Percentiles rank a stretch among this genome's conserved stretches.
Conservation (phyloP, 2,329 filamentous ascomycete species). For the Colletotrichum gloeosporioides region DNA sequence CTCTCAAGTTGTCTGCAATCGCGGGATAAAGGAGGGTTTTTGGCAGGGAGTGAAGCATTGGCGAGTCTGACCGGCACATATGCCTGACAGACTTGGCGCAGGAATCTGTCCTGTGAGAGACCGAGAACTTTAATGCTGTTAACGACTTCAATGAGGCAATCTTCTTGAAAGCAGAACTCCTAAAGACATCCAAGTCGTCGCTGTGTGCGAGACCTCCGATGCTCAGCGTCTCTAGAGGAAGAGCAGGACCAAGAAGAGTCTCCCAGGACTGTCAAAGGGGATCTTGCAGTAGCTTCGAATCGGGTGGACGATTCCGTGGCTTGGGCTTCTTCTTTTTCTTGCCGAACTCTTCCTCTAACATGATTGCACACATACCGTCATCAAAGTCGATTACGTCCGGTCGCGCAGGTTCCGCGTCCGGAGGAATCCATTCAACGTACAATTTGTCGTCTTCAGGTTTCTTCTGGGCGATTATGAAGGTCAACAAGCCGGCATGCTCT, state of each 20-base stretch:
- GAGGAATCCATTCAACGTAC: accelerated
- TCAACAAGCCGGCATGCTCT: not conserved
- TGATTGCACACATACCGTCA: too few relatives aligned
- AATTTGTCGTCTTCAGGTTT: accelerated
- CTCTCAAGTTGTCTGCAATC: not conserved
- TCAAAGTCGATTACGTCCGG: not conserved
- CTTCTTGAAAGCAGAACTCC: not conserved
- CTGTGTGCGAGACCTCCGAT: not conserved
- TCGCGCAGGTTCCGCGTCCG: not conserved
- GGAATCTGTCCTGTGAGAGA: accelerated
- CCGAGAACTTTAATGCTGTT: accelerated
- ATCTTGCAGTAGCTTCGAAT: not conserved
- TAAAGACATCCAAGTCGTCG: not conserved
- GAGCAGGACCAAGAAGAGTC: not conserved
- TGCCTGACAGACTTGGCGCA: accelerated
- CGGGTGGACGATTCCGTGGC: not conserved
- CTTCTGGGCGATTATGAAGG: accelerated
- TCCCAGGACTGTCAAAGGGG: not conserved
- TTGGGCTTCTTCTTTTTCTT: not conserved
- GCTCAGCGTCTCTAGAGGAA: not conserved
- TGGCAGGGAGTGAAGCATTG: accelerated
- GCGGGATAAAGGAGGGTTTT: not conserved
- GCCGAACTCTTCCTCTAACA: not conserved
- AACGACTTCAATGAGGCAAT: accelerated
- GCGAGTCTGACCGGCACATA: accelerated